Conservation (phyloP, 2,329 filamentous ascomycete genomes). For the Phyllosticta citrichinensis region DNA sequence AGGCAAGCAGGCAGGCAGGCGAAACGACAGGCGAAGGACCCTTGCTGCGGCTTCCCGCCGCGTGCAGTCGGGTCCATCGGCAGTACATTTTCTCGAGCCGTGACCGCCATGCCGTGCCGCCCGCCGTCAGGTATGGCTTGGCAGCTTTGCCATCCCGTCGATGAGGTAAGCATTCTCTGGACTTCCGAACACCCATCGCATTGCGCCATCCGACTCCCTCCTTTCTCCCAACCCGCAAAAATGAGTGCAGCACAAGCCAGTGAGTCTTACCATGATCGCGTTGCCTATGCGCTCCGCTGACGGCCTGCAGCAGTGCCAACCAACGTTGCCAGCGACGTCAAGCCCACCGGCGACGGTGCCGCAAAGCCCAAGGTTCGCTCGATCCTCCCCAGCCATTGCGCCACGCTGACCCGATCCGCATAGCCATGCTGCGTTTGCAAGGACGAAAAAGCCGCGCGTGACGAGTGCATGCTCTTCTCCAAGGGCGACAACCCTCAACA, state of each 20-base stretch:
- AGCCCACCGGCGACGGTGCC: slow-evolving; percentile 28
- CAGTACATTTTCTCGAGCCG: not conserved
- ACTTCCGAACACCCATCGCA: not conserved
- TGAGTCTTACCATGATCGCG: slow-evolving; percentile 4
- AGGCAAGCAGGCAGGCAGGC: not conserved
- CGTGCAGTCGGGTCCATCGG: not conserved
- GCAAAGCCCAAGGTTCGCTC: slow-evolving; percentile 35
- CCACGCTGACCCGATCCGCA: slow-evolving; percentile 1
- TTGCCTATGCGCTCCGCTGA: not conserved
- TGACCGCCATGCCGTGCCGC: slow-evolving; percentile 3
- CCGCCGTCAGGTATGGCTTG: not conserved
- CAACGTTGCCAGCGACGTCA: slow-evolving; percentile 38
- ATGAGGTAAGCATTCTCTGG: slow-evolving; percentile 8
- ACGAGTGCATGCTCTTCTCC: slow-evolving; percentile 99
- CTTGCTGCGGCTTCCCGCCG: not conserved
- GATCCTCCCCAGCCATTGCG: not conserved
- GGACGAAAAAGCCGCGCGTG: slow-evolving; percentile 80
- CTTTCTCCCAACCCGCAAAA: slow-evolving; percentile 2
- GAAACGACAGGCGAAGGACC: not conserved
- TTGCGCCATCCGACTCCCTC: not conserved
- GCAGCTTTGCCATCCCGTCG: not conserved
- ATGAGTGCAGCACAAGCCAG: slow-evolving; percentile 25
- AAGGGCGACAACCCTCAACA: slow-evolving; percentile 69
- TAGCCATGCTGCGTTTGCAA: slow-evolving; percentile 98
- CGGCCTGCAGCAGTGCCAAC: slow-evolving; percentile 15